Conservation (phyloP, 768 basidiomycete species). For the Asterophora parasitica region DNA sequence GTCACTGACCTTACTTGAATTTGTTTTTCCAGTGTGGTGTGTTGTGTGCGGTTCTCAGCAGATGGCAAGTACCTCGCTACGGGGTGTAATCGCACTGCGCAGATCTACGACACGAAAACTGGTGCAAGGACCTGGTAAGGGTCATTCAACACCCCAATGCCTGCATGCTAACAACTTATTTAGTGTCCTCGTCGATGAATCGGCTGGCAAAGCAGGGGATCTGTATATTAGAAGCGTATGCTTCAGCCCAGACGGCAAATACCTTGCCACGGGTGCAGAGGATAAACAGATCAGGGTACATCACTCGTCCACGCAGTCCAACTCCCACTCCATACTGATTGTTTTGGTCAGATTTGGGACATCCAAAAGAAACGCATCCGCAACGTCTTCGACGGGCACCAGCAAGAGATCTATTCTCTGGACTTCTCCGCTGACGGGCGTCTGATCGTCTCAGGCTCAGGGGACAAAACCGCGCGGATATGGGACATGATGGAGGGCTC, state of each 20-base stretch:
- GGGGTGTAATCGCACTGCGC: constrained; percentile 93
- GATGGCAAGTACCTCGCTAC: constrained; percentile 93
- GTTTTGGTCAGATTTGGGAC: constrained; percentile 74
- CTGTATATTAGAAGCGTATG: constrained; percentile 90
- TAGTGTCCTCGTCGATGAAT: constrained; percentile 76
- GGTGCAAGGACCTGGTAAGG: constrained; percentile 80
- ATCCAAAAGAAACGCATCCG: constrained; percentile 76
- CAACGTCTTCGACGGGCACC: constrained; percentile 82
- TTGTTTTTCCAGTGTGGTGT: constrained; percentile 32
- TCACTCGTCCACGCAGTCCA: not conserved
- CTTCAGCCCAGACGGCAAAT: constrained; percentile 86
- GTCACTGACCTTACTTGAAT: no score
- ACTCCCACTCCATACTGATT: not conserved
- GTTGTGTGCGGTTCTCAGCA: constrained; percentile 91
- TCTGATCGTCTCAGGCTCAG: constrained; percentile 85
- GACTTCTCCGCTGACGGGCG: constrained; percentile 87
- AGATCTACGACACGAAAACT: constrained; percentile 91
- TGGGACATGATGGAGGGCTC: constrained; percentile 40
- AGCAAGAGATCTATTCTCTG: constrained; percentile 91
- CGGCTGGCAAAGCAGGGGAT: constrained; percentile 69
- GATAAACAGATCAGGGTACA: constrained; percentile 83
- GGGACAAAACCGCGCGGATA: constrained; percentile 52
- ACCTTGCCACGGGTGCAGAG: constrained; percentile 88
- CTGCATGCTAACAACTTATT: not conserved
- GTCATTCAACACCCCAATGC: no score